Evolutionary conservation across 306 rosid species (phyloP), one percentile per base, ranked within the genome.

Genomic region (Castanea sativa): DNA sequence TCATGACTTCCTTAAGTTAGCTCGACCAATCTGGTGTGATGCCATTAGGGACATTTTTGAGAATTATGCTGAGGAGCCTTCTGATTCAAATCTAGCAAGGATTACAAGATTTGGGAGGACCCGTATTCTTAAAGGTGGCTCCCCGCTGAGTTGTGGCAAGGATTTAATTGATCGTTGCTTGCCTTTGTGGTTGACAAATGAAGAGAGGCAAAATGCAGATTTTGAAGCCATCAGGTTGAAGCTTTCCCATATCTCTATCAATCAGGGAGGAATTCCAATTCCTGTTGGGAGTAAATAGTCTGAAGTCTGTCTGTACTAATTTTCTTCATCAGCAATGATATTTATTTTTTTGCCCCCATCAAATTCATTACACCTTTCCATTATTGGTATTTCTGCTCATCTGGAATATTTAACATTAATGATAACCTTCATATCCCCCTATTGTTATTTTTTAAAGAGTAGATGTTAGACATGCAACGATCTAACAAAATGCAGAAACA

Each of bases 21-120:
- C 97, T 67, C 86, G 95, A 33, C 97, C 99, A 14, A 87, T 92
- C 57, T 94, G 99, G 99, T 90, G 91, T 33, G 21, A 79, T 67
- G 92, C 99, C 89, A 94, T 94, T 63, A 64, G 85, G 80, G 88
- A 88, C 32, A 84, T 82, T 67, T 61, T 95, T 19, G 92, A 85
- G 80, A 86, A 83, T 27, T 95, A 87, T 76, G 95, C 88, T 0
- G 86, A 90, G 25, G 95, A 92, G 76, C 99, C 99, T 64, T 88
- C 99, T 12, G 94, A 95, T 81, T 76, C 91, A 4, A 95, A 90
- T 80, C 81, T 95, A 33, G 87, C 77, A 14, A 85, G 76, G n/a
- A 85, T 95, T 38, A 87, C 87, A 12, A 87, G 89, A 86, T 92
- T 92, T 76, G 90, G 86, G 80, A 87, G 89, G 82, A 84, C 80